Conservation (phyloP, 2,329 filamentous ascomycete genomes). For the Stylonectria norvegica region DNA sequence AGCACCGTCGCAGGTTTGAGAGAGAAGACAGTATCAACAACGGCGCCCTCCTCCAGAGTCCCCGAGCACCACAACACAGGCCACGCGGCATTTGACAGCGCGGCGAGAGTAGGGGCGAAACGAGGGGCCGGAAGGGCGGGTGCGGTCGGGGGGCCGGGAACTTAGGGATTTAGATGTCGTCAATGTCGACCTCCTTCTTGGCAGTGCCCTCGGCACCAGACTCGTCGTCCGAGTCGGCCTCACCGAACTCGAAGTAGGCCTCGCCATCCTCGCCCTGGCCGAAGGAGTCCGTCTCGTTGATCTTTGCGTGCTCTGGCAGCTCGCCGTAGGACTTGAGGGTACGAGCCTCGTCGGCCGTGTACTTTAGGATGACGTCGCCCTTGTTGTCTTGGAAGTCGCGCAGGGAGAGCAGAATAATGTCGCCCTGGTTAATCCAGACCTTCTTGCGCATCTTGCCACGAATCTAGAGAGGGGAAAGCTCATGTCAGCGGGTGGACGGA, state of each 20-base stretch:
- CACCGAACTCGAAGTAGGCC: conserved; percentile 98
- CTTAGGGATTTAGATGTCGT: conserved; percentile 71
- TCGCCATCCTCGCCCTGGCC: conserved; percentile 90
- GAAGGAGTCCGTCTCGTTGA: conserved; percentile 98
- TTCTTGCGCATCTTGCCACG: conserved; percentile 99
- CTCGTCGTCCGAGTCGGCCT: conserved; percentile 67
- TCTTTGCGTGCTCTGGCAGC: conserved; percentile 95
- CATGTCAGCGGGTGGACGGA: conserved; percentile 48
- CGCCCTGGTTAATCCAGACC: conserved; percentile 99
- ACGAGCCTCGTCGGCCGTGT: conserved; percentile 92
- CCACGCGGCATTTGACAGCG: conserved; percentile 14
- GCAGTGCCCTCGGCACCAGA: conserved; percentile 54
- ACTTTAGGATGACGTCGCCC: conserved; percentile 96
- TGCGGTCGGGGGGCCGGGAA: neutral
- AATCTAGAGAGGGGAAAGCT: conserved; percentile 43
- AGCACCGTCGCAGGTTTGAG: conserved; percentile 42
- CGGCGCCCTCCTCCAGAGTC: conserved; percentile 14
- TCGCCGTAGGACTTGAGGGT: conserved; percentile 96
- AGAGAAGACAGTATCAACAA: conserved; percentile 62
- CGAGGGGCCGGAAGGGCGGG: conserved; percentile 4
- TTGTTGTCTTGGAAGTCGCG: conserved; percentile 94
- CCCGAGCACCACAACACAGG: conserved; percentile 2
- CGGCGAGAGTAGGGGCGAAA: conserved; percentile 21
- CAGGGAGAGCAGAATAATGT: conserved; percentile 84
- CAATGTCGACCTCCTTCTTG: conserved; percentile 83